phyloP scores from a whole-genome alignment of 1,284 basidiomycete genomes.

The Takashimella koratensis region DNA sequence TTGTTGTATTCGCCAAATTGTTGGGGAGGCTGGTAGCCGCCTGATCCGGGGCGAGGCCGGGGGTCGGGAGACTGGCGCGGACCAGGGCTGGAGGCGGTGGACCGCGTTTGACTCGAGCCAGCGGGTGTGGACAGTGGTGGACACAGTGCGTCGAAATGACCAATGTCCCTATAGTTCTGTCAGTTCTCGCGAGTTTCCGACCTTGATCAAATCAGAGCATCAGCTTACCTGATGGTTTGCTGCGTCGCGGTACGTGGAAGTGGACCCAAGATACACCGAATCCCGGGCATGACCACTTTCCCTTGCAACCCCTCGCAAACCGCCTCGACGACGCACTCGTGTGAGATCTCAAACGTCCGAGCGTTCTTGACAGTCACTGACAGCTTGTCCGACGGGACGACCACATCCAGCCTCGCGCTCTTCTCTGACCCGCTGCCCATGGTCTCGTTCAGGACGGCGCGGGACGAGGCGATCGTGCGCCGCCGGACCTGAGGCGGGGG shows the following conservation, averaged over 20 bases:
- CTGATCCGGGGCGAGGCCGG: not conserved
- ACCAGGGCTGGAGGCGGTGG: not conserved
- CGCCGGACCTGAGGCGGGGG: slow-evolving; percentile 61
- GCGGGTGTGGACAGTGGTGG: slow-evolving; percentile 10
- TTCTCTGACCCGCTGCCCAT: slow-evolving; percentile 67
- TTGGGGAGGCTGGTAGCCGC: not conserved
- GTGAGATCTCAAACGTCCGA: slow-evolving; percentile 73
- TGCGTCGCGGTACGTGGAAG: slow-evolving; percentile 31
- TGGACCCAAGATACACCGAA: slow-evolving; percentile 51
- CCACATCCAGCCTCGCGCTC: slow-evolving; percentile 63
- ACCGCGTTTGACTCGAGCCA: not conserved
- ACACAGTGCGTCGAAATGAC: slow-evolving; percentile 39
- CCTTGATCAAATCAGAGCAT: no score
- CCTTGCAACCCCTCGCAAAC: slow-evolving; percentile 62
- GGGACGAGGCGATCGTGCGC: slow-evolving; percentile 5
- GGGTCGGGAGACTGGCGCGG: not conserved
- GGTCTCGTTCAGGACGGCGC: slow-evolving; percentile 62
- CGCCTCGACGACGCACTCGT: slow-evolving; percentile 69
- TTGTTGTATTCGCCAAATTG: not conserved
- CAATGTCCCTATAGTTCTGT: slow-evolving; percentile 36
- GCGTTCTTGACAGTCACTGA: slow-evolving; percentile 72
- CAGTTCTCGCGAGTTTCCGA: not conserved
- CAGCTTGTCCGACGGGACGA: slow-evolving; percentile 65
- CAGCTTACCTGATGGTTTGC: slow-evolving; percentile 41
- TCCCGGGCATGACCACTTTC: slow-evolving; percentile 61